phyloP scores from a whole-genome alignment of 345 rosid species.

The Murraya koenigii region DNA sequence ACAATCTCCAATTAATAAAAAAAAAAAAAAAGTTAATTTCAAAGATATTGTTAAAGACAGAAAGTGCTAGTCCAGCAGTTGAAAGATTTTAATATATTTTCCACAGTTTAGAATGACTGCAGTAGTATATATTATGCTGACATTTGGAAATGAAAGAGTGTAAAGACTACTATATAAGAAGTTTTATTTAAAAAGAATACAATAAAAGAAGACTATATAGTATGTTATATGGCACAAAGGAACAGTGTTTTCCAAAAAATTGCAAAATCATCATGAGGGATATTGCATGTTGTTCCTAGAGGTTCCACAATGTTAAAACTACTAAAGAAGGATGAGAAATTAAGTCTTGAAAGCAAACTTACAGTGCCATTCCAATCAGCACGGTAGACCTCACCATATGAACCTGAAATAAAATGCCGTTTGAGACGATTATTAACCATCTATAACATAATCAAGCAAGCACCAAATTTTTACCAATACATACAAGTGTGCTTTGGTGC shows the following conservation, averaged over 20 bases:
- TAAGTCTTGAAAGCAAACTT: slow-evolving; percentile 56
- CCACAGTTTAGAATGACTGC: background rate
- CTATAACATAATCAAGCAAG: slow-evolving; percentile 8
- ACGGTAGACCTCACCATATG: slow-evolving; percentile 90
- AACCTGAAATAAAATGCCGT: slow-evolving; percentile 52
- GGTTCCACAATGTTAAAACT: background rate
- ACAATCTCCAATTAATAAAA: background rate
- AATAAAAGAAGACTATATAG: too few relatives aligned
- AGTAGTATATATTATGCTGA: background rate
- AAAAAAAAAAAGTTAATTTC: background rate
- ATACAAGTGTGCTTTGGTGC: background rate
- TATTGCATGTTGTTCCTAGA: background rate
- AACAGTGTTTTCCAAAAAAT: background rate
- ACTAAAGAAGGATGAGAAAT: background rate
- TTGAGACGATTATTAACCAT: slow-evolving; percentile 1
- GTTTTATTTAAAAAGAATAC: background rate
- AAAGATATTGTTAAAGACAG: background rate
- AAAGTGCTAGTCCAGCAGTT: slow-evolving; percentile 1
- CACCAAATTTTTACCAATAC: background rate
- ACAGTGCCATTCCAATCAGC: slow-evolving; percentile 97
- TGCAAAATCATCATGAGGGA: background rate
- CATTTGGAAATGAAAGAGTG: background rate
- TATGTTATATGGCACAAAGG: background rate
- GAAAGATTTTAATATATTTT: slow-evolving; percentile 5
- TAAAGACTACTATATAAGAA: background rate